Evolutionary conservation across 1,139 yeast genomes (phyloP).

Genomic region (Yamadazyma atlantica): DNA sequence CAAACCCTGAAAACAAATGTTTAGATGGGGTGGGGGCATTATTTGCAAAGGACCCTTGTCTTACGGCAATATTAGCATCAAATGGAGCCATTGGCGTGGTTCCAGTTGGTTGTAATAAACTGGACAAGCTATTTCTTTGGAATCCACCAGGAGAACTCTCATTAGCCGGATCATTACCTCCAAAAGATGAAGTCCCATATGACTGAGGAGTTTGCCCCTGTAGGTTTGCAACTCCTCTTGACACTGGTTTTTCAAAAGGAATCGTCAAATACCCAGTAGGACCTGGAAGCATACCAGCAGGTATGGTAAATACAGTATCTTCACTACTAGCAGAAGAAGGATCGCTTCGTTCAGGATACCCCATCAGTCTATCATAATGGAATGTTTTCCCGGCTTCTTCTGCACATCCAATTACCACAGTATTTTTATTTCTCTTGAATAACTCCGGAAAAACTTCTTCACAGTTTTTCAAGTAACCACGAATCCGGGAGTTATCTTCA

Average conservation of each 20-base stretch:
- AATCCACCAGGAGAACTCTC: slow-evolving; percentile 3
- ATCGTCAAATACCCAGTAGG: slow-evolving; percentile 15
- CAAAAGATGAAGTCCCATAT: too few species aligned
- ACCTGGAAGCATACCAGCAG: slow-evolving; percentile 11
- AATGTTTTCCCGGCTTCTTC: not conserved
- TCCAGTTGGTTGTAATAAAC: slow-evolving; percentile 1
- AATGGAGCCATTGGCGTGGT: too few species aligned
- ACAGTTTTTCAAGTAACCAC: slow-evolving; percentile 23
- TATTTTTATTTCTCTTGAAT: slow-evolving; percentile 8
- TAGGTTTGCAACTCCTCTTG: too few species aligned
- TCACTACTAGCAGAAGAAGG: slow-evolving; percentile 10
- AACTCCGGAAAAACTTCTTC: slow-evolving; percentile 27
- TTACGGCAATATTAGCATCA: too few species aligned
- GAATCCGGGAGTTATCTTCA: slow-evolving; percentile 16
- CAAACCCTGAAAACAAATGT: not conserved
- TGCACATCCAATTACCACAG: not conserved
- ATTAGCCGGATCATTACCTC: too few species aligned
- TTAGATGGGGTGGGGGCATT: not conserved
- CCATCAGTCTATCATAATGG: not conserved
- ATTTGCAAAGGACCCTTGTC: not conserved
- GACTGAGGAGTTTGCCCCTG: not conserved
- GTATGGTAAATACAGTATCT: slow-evolving; percentile 16
- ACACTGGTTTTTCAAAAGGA: slow-evolving; percentile 6
- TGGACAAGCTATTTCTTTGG: slow-evolving; percentile 3
- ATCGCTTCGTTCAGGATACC: too few species aligned